Conservation (phyloP, 805 yeast genomes). For the Pichia cephalocereana region DNA sequence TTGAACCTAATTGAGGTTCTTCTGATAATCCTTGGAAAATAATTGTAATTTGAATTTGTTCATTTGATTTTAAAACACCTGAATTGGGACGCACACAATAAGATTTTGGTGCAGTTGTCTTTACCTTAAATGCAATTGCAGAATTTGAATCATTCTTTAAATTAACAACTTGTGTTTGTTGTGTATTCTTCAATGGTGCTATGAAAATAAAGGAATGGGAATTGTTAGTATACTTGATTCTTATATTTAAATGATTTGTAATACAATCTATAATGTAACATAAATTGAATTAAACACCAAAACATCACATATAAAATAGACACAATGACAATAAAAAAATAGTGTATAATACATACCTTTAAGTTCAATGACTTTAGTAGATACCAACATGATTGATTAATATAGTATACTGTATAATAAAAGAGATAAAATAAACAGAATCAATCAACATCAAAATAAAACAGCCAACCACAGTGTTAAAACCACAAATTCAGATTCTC, state of each 20-base stretch:
- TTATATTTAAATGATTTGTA: too few species aligned
- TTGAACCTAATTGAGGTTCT: slow-evolving; percentile 64
- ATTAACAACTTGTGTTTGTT: slow-evolving; percentile 53
- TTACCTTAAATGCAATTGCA: slow-evolving; percentile 83
- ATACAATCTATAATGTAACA: too few species aligned
- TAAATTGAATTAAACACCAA: too few species aligned
- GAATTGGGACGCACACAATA: slow-evolving; percentile 96
- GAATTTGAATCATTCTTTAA: slow-evolving; percentile 47
- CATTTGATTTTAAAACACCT: slow-evolving; percentile 67
- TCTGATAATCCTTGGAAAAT: slow-evolving; percentile 76
- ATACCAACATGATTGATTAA: neutral
- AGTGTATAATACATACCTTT: neutral
- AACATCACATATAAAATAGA: too few species aligned
- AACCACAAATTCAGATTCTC: too few species aligned
- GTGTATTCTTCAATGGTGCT: slow-evolving; percentile 61
- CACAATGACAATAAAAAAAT: too few species aligned
- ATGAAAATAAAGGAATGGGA: neutral
- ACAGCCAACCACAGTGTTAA: too few species aligned
- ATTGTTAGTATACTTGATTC: neutral
- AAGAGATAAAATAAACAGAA: too few species aligned
- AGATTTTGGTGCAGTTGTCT: slow-evolving; percentile 94
- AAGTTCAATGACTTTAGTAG: slow-evolving; percentile 2
- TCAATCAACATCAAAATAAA: too few species aligned
- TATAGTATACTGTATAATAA: too few species aligned
- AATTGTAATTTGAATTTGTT: slow-evolving; percentile 62